Base-by-base conservation (phyloP, 139 green algal species). In the Closterium sp. region DNA sequence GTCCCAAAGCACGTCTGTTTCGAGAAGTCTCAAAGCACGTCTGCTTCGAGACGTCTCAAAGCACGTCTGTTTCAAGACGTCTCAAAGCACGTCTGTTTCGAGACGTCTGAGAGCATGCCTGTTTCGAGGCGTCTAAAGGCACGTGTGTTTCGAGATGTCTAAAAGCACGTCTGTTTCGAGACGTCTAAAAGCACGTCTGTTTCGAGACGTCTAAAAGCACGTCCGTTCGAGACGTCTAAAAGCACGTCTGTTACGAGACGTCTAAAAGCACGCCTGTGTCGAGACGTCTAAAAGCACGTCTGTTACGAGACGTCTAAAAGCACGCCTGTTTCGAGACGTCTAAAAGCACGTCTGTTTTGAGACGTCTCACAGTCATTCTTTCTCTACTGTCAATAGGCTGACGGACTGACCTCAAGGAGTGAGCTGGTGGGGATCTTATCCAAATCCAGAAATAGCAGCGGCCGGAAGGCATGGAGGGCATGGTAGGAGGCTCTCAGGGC, bases 381-480 rank as follows among this genome's bases (percentile, higher is more conserved):
- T 83, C 64, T 83, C 64, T 83, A 16, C 16, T 83, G 12, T 83
- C 64, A 83, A 16, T 83, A 10, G 16, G 16, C 81, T 19, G n/a
- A 31, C 16, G 28, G 43, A 36, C 90, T 16, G 25, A 94, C 91
- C 33, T 95, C n/a, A 5, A 95, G 84, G 16, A 95, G 64, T n/a
- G 91, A 85, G 86, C 84, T 91, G 90, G 8, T 87, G n/a, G 88
- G 33, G 12, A 95, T 43, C n/a, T 95, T 21, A 3, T 35, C n/a
- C 31, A 86, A 87, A 28, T 94, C 87, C 36, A 94, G 87, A 85
- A 97, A 98, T 8, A 97, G 90, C 31, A 98, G 92, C 31, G 94
- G 92, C 36, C 96, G 93, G 93, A 98, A 97, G 16, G 96, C 95
- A 35, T 95, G 93, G 90, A 98, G 94, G 34, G 94, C 90, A 10